A percentile compares a stretch with the other conserved stretches of the same genome.
Conservation (phyloP, 1,284 basidiomycete species). For the Golubevia sp. region DNA sequence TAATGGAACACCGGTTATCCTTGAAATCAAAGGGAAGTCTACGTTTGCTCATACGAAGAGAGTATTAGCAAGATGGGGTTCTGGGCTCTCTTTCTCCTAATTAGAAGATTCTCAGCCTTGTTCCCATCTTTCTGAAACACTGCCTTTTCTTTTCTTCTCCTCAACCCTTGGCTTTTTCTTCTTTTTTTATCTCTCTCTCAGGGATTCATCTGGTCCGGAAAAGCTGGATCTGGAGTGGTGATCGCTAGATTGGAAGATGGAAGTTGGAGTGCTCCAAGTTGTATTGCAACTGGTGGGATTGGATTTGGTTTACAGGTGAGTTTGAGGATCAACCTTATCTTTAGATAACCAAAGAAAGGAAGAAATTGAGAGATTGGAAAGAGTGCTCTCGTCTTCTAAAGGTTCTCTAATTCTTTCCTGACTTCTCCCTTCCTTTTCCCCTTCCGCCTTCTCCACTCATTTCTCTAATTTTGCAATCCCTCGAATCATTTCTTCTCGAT, state of each 20-base stretch:
- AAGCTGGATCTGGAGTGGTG: conserved; percentile 91
- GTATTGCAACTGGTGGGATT: conserved; percentile 90
- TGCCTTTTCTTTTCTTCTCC: background rate
- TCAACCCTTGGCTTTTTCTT: background rate
- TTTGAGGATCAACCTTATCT: too few relatives aligned
- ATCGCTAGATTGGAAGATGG: conserved; percentile 93
- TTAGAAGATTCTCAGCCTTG: background rate
- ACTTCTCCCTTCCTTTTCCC: background rate
- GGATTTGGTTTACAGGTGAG: conserved; percentile 97
- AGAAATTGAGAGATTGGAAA: too few relatives aligned
- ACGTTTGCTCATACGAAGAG: too few relatives aligned
- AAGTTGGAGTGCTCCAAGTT: conserved; percentile 94
- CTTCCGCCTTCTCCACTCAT: conserved; percentile 63
- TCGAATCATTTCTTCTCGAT: too few relatives aligned
- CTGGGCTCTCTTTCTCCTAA: background rate
- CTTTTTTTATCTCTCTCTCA: conserved; percentile 11
- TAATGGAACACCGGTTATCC: too few relatives aligned
- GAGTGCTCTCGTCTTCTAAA: too few relatives aligned
- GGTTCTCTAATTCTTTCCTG: conserved; percentile 13
- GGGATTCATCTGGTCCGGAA: conserved; percentile 94
- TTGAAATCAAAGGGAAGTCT: too few relatives aligned
- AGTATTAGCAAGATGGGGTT: too few relatives aligned
- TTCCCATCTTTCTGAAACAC: too few relatives aligned
- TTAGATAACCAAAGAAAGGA: too few relatives aligned
- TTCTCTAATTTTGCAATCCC: conserved; percentile 63